Base-by-base conservation (phyloP, 2,329 filamentous ascomycete species). In the Phoma sp. region DNA sequence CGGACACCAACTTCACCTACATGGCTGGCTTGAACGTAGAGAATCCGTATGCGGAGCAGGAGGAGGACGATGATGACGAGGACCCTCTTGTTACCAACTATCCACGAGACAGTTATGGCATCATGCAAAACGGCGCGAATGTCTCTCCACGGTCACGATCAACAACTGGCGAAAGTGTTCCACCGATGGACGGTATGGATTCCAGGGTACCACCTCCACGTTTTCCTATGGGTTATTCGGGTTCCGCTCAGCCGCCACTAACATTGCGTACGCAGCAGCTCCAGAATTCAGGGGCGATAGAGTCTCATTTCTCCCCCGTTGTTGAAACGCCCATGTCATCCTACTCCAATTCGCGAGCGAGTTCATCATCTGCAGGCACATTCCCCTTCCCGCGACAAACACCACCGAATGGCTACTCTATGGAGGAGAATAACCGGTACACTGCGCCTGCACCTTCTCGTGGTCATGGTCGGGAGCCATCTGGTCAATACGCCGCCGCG, bases 221-320 rank as follows among this genome's bases (percentile, higher is more conserved):
- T 56, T 92, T 93, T 73, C 89, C 90, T 9, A 76, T 90, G 54
- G 84, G 84, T 53, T 67, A 25, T 80, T 83, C 54, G 56, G 50
- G 50, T 43, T 25, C 52, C 23, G 66, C 65, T 29, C 76, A 77
- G 60, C 76, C 82, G 20, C 74, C 84, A 33, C 82, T 96, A 37
- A 92, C 86, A 57, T 76, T 97, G 21, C 90, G 93, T 66, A 83
- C 81, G 15, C 82, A 85, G 65, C 79, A 84, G 62, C 69, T 82
- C 12, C 89, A 91, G 1, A 81, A 79, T 29, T 84, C 81, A 9
- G 66, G 60, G 46, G 90, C 90, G 53, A 96, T 92, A 51, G 91
- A 92, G 53, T 97, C 93, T 3, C 98, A 97, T 76, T 99, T 99
- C 75, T 98, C 93, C 0, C 95, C 95, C 0, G 84, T 88, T 2